These are phyloP conservation scores for Monosporascus sp. DNA, from an alignment of 2,329 filamentous ascomycete species.

Conservation along the genomic window DNA sequence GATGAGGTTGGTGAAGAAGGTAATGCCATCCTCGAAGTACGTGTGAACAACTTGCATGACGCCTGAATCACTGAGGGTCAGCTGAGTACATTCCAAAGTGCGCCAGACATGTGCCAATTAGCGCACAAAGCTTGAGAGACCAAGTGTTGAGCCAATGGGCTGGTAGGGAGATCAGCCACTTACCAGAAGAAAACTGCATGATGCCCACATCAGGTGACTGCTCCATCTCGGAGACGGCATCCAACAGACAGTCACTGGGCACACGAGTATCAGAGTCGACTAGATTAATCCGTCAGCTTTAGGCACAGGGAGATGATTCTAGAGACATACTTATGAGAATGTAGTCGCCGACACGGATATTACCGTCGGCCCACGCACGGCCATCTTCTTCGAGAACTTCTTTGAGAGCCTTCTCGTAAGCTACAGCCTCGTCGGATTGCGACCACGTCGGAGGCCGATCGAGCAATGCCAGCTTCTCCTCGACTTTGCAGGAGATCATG, in stretches of 20 bases:
- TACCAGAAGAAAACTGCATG: conserved; percentile 58
- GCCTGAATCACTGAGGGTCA: conserved; percentile 29
- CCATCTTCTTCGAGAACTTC: conserved; percentile 48
- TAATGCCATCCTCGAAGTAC: conserved; percentile 67
- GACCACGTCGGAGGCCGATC: conserved; percentile 37
- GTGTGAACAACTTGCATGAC: conserved; percentile 71
- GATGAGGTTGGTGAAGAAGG: conserved; percentile 74
- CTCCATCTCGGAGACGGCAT: conserved; percentile 68
- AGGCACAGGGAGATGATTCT: neutral
- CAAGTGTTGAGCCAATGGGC: no score
- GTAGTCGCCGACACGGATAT: conserved; percentile 56
- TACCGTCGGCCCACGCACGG: conserved; percentile 53
- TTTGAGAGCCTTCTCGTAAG: conserved; percentile 44
- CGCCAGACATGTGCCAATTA: no score
- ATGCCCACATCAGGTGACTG: conserved; percentile 64
- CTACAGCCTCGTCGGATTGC: conserved; percentile 39
- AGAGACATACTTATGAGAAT: conserved; percentile 49
- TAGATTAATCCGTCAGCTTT: conserved; percentile 8
- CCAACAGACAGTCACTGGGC: conserved; percentile 60
- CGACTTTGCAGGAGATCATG: conserved; percentile 55
- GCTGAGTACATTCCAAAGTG: neutral
- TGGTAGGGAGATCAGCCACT: neutral
- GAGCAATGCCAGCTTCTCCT: conserved; percentile 47
- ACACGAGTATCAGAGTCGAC: conserved; percentile 66
- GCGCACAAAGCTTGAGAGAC: no score